Percentiles rank a stretch among this genome's conserved stretches.
Conservation (phyloP, 1,284 basidiomycete genomes). For the Malassezia cuniculi region DNA sequence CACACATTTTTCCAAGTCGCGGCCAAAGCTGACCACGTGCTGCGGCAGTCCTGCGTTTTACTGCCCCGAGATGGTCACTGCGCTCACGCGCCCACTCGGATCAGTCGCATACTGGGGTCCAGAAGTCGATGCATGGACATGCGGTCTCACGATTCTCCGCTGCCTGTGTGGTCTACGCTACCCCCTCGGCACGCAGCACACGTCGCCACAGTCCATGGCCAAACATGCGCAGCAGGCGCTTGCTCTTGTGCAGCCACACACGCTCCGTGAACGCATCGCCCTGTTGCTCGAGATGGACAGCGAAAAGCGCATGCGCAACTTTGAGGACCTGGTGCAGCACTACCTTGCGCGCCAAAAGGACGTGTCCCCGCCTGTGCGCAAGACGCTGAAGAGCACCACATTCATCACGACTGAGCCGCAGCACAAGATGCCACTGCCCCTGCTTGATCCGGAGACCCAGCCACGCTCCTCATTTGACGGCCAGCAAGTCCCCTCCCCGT, state of each 20-base stretch:
- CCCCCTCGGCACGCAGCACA: conserved; percentile 50
- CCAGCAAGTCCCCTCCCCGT: background rate
- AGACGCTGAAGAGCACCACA: conserved; percentile 49
- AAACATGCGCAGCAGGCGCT: conserved; percentile 48
- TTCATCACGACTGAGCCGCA: conserved; percentile 47
- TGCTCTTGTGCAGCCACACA: conserved; percentile 45
- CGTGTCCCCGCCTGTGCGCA: conserved; percentile 19
- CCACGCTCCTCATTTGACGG: no score
- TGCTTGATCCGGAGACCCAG: no score
- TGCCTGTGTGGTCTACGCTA: conserved; percentile 50
- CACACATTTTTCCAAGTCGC: conserved; percentile 51
- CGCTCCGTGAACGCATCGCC: conserved; percentile 46
- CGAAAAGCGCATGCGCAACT: conserved; percentile 47
- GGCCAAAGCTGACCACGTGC: conserved; percentile 52
- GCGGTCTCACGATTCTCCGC: conserved; percentile 50
- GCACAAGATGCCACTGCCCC: conserved; percentile 47
- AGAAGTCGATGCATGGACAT: conserved; percentile 53
- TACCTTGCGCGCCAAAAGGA: conserved; percentile 18
- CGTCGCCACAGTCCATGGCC: conserved; percentile 47
- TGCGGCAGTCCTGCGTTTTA: conserved; percentile 51
- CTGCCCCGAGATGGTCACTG: conserved; percentile 51
- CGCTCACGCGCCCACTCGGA: conserved; percentile 49
- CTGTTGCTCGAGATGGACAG: conserved; percentile 49
- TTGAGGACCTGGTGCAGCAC: conserved; percentile 36
- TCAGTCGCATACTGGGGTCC: conserved; percentile 48